Evolutionary conservation across 768 basidiomycete genomes (phyloP).

Genomic region (Saitozyma podzolica): DNA sequence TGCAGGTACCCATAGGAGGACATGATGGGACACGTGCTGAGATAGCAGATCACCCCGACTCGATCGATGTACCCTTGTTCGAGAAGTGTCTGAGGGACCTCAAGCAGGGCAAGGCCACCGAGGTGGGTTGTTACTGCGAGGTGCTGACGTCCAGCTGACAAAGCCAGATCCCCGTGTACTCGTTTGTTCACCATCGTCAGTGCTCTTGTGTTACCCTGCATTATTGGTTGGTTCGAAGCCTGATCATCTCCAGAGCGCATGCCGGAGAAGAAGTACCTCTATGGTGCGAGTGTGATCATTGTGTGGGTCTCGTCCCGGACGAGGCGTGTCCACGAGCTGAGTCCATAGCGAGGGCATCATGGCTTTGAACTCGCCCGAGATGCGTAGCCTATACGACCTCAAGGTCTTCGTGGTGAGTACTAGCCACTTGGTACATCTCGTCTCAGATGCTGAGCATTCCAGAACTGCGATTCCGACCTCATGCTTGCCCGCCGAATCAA

Average conservation of each 20-base stretch:
- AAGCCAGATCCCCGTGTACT: slow-evolving; percentile 85
- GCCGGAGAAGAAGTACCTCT: slow-evolving; percentile 70
- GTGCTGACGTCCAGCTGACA: background rate
- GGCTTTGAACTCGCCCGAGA: slow-evolving; percentile 73
- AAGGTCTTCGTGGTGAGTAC: slow-evolving; percentile 60
- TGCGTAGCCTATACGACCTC: slow-evolving; percentile 84
- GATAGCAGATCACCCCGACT: slow-evolving; percentile 75
- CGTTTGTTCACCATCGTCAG: slow-evolving; percentile 85
- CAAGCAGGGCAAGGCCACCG: slow-evolving; percentile 70
- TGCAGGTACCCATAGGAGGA: no score
- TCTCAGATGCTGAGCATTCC: background rate
- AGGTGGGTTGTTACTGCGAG: slow-evolving; percentile 28
- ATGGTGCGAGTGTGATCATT: slow-evolving; percentile 90
- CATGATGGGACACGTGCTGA: background rate
- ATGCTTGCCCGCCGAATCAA: slow-evolving; percentile 93
- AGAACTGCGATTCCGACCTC: slow-evolving; percentile 74
- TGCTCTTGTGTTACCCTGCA: slow-evolving; percentile 56
- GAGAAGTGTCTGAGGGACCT: slow-evolving; percentile 73
- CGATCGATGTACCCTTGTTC: slow-evolving; percentile 87
- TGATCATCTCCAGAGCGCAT: slow-evolving; percentile 41
- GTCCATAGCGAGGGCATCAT: slow-evolving; percentile 77
- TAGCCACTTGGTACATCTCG: background rate
- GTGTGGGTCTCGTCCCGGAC: slow-evolving; percentile 41
- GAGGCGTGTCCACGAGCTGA: background rate
- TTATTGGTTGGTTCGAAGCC: slow-evolving; percentile 6